phyloP scores from a whole-genome alignment of 495 filamentous ascomycete species.

The Penicillium steckii region DNA sequence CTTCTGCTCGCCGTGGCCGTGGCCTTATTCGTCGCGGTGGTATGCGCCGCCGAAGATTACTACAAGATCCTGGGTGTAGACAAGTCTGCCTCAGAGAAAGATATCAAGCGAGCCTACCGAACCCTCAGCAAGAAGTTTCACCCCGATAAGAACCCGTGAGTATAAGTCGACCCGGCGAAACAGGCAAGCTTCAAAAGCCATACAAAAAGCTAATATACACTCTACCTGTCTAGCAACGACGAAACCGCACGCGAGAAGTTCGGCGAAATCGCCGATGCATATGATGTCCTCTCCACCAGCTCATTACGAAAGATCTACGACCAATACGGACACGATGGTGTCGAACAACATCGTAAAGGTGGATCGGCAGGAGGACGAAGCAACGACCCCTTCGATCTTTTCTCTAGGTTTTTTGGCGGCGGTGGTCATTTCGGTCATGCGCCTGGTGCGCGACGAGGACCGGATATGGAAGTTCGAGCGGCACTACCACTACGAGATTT shows the following conservation, averaged over 20 bases:
- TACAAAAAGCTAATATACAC: too few species aligned
- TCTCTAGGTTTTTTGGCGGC: constrained; percentile 96
- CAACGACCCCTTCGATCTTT: constrained; percentile 95
- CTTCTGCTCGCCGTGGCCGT: constrained; percentile 20
- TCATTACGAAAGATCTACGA: constrained; percentile 91
- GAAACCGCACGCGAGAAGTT: constrained; percentile 85
- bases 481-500: constrained; percentile 85
- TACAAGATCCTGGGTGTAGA: constrained; percentile 89
- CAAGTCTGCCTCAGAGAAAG: constrained; percentile 77
- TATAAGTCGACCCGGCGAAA: constrained; percentile 10
- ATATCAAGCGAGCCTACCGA: constrained; percentile 96
- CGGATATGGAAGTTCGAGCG: constrained; percentile 86
- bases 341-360: constrained; percentile 78
- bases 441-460: constrained; percentile 75
- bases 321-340: constrained; percentile 87
- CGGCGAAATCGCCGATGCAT: constrained; percentile 92
- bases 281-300: constrained; percentile 83
- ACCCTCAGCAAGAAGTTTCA: constrained; percentile 93
- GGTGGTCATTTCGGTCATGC: constrained; percentile 77
- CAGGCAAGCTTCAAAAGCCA: background rate
- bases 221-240: too few species aligned
- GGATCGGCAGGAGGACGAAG: constrained; percentile 53
- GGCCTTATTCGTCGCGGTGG: constrained; percentile 27
- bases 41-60: constrained; percentile 74
- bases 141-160: constrained; percentile 97